Evolutionary conservation across 1,139 yeast genomes (phyloP).

Genomic region (Debaryomyces sp.): DNA sequence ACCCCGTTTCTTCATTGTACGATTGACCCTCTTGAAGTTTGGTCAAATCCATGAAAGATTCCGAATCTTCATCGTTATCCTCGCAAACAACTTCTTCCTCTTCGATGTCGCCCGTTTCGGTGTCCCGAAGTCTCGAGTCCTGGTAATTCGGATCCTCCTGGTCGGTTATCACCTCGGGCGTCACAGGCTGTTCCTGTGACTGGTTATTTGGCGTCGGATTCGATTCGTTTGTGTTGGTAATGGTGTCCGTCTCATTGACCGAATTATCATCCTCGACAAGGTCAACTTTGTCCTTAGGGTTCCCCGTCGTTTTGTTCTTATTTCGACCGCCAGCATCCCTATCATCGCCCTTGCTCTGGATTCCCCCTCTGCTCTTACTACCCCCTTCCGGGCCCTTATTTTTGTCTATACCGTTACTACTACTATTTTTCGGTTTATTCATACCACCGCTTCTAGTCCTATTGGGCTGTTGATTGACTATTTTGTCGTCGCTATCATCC

Average conservation of each 20-base stretch:
- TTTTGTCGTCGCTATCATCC: slow-evolving; percentile 37
- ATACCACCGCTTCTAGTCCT: slow-evolving; percentile 2
- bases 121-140: slow-evolving; percentile 7
- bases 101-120: slow-evolving; percentile 18
- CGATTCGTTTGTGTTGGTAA: slow-evolving; percentile 45
- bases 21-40: slow-evolving; percentile 71
- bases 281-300: slow-evolving; percentile 26
- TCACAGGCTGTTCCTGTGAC: slow-evolving; percentile 3
- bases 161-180: background rate
- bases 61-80: slow-evolving; percentile 18
- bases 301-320: slow-evolving; percentile 7
- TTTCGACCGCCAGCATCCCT: background rate
- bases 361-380: slow-evolving; percentile 3
- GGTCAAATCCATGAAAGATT: slow-evolving; percentile 53
- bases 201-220: slow-evolving; percentile 16
- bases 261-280: slow-evolving; percentile 45
- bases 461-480: slow-evolving; percentile 12
- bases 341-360: background rate
- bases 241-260: slow-evolving; percentile 47
- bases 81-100: slow-evolving; percentile 19
- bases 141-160: slow-evolving; percentile 2
- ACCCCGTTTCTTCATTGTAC: slow-evolving; percentile 59
- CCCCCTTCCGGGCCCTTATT: background rate
- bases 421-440: slow-evolving; percentile 8
- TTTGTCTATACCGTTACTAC: slow-evolving; percentile 3